Base-by-base conservation (phyloP, 768 basidiomycete species). In the Termitomyces sp. region DNA sequence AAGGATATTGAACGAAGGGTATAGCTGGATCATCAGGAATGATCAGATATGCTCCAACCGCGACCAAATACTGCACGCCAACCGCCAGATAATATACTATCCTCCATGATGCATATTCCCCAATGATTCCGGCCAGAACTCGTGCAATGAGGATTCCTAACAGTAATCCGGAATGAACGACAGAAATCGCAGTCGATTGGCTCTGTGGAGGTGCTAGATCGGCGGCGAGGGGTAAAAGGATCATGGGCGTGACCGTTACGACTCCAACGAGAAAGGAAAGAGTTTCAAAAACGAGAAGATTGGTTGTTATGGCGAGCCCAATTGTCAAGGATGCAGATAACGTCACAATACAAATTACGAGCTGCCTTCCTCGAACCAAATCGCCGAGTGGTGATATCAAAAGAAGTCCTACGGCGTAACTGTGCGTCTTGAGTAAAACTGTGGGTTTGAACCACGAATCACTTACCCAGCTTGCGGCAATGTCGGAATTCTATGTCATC, bases 371-470 rank as follows among this genome's bases (percentile, higher is more conserved):
- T 24, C 88, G 85, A 27, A 92, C 81, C 27, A 94, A 80, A 68
- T 95, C 93, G 9, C 93, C 92, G 0, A 92, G 76, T 1, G 93
- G 92, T 1, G 88, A 82, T 58, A 95, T 83, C 44, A 93, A 70
- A 2, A 93, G 67, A 13, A 93, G 78, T 0, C 91, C 91, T 14
- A 72, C 74, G 4, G 86, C 87, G 69, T 91, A 92, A 16, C 56
- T 42, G 42, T 20, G n/a, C n/a, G n/a, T n/a, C n/a, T n/a, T n/a
- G n/a, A n/a, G n/a, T n/a, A n/a, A n/a, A n/a, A n/a, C n/a, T n/a
- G n/a, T n/a, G n/a, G n/a, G n/a, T n/a, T n/a, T n/a, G n/a, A n/a
- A n/a, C n/a, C n/a, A n/a, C n/a, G n/a, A n/a, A n/a, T n/a, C n/a
- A n/a, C n/a, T n/a, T n/a, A n/a, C n/a, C n/a, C n/a, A n/a, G n/a